Evolutionary conservation across 2,329 filamentous ascomycete species (phyloP).

Genomic region (Fusarium sambucinum): DNA sequence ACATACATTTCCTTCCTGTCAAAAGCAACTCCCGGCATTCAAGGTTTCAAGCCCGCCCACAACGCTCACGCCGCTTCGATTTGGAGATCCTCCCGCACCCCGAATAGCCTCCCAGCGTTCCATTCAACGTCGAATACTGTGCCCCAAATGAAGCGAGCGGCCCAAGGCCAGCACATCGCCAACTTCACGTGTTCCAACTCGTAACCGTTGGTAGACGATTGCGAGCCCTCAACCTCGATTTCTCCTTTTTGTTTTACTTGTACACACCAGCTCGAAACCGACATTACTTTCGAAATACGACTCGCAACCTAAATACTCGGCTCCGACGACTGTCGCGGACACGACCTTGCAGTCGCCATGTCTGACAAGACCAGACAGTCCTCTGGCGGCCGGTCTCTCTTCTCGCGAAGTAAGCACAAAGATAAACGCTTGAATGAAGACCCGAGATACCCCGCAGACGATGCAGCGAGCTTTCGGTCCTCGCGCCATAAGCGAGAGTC

Average conservation of each 20-base stretch:
- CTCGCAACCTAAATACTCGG: conserved; percentile 29
- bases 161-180: conserved; percentile 53
- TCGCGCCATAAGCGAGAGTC: conserved; percentile 82
- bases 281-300: conserved; percentile 35
- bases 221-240: conserved; percentile 16
- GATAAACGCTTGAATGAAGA: conserved; percentile 72
- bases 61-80: conserved; percentile 34
- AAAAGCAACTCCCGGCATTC: conserved; percentile 25
- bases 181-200: conserved; percentile 51
- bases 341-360: conserved; percentile 57
- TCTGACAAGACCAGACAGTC: conserved; percentile 86
- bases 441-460: conserved; percentile 68
- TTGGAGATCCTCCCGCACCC: conserved; percentile 18
- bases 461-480: conserved; percentile 72
- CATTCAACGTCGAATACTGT: conserved; percentile 29
- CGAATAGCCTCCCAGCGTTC: conserved; percentile 26
- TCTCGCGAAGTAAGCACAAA: conserved; percentile 88
- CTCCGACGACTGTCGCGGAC: conserved; percentile 37
- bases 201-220: conserved; percentile 29
- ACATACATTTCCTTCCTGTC: conserved; percentile 14
- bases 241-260: conserved; percentile 21
- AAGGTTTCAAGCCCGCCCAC: conserved; percentile 39
- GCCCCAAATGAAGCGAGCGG: conserved; percentile 56
- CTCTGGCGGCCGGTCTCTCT: conserved; percentile 81
- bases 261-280: conserved; percentile 26